A percentile compares a stretch with the other conserved stretches of the same genome.
Conservation (phyloP, 768 basidiomycete genomes). For the Leccinellum albellum region DNA sequence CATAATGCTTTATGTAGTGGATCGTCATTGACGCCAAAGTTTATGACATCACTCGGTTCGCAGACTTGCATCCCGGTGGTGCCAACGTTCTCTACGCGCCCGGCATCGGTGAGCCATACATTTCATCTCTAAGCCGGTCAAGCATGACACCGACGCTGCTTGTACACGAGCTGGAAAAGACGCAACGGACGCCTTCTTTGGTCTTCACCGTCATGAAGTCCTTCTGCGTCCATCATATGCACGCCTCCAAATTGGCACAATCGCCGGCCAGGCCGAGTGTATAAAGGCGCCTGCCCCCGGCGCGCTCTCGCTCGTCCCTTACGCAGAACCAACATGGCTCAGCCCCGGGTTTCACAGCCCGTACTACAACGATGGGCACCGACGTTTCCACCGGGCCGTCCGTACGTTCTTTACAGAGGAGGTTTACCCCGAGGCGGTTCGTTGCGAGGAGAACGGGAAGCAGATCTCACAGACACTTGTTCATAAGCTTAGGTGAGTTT, state of each 20-base stretch:
- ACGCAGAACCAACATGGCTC: slow-evolving; percentile 85
- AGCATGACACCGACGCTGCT: not conserved
- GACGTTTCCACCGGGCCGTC: slow-evolving; percentile 69
- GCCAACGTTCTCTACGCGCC: slow-evolving; percentile 65
- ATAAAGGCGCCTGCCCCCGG: slow-evolving; percentile 57
- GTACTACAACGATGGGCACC: slow-evolving; percentile 74
- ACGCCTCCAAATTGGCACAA: slow-evolving; percentile 62
- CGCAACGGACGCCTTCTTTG: slow-evolving; percentile 79
- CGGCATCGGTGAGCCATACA: slow-evolving; percentile 51
- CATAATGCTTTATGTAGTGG: slow-evolving; percentile 50
- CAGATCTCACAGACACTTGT: slow-evolving; percentile 80
- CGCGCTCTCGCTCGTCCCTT: slow-evolving; percentile 72
- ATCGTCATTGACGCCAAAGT: slow-evolving; percentile 78
- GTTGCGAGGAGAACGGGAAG: slow-evolving; percentile 86
- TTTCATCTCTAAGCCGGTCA: not conserved
- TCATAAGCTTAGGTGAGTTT: slow-evolving; percentile 72
- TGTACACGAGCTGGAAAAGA: slow-evolving; percentile 58
- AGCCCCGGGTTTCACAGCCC: slow-evolving; percentile 62
- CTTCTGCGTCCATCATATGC: slow-evolving; percentile 69
- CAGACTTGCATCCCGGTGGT: slow-evolving; percentile 82
- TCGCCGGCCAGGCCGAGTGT: slow-evolving; percentile 52
- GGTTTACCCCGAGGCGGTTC: slow-evolving; percentile 67
- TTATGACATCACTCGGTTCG: slow-evolving; percentile 79
- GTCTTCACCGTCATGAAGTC: slow-evolving; percentile 80
- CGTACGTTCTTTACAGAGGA: slow-evolving; percentile 76